phyloP scores from a whole-genome alignment of 2,329 filamentous ascomycete species.

The Ophiostoma perfectum region DNA sequence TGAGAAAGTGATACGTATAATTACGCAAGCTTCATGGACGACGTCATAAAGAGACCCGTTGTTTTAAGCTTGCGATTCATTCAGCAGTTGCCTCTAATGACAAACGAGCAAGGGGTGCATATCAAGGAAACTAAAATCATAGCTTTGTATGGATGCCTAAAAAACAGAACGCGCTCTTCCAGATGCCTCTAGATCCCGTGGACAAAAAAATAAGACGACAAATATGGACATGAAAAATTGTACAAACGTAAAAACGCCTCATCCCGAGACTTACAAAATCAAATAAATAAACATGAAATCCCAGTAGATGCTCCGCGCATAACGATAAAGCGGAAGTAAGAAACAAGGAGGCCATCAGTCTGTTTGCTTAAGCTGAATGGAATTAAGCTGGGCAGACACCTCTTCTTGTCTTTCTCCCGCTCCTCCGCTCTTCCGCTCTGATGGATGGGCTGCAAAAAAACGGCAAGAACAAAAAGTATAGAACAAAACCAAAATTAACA shows the following conservation, averaged over 20 bases:
- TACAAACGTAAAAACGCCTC: not conserved
- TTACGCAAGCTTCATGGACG: not conserved
- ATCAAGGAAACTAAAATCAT: not conserved
- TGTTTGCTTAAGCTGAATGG: no score
- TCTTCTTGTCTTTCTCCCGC: not conserved
- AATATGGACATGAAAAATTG: not conserved
- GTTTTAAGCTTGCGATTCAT: not conserved
- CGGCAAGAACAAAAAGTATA: not conserved
- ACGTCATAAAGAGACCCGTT: no score
- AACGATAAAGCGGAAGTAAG: not conserved
- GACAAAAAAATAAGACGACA: not conserved
- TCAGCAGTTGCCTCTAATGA: not conserved
- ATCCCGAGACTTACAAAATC: not conserved
- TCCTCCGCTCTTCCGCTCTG: not conserved
- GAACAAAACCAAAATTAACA: not conserved
- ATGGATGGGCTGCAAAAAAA: not conserved
- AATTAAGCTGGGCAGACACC: not conserved
- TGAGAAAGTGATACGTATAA: not conserved
- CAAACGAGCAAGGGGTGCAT: not conserved
- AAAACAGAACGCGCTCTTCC: conserved; percentile 9
- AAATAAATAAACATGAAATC: conserved; percentile 2
- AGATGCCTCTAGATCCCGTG: not conserved
- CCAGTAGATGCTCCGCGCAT: conserved; percentile 4
- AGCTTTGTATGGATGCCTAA: not conserved
- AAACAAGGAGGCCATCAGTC: not conserved